Conservation (phyloP, 2,329 filamentous ascomycete genomes). For the Pseudocercospora vitis region DNA sequence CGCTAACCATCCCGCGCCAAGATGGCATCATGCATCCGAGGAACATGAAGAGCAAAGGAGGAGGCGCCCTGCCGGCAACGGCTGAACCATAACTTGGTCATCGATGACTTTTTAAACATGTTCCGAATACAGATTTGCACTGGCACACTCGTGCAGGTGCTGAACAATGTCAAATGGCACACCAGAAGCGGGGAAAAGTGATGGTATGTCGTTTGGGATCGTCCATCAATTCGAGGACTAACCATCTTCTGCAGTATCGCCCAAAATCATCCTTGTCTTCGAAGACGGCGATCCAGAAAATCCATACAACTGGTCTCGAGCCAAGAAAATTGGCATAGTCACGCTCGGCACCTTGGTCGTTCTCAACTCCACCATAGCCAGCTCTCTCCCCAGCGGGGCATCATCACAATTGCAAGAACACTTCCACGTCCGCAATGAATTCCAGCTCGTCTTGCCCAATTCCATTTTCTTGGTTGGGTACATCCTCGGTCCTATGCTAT, state of each 20-base stretch:
- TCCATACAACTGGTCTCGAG: slow-evolving; percentile 43
- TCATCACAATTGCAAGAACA: slow-evolving; percentile 57
- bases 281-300: slow-evolving; percentile 33
- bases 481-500: slow-evolving; percentile 45
- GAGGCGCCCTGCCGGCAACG: not conserved
- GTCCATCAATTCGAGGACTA: not conserved
- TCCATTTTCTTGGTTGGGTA: slow-evolving; percentile 49
- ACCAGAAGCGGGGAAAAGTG: not conserved
- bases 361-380: slow-evolving; percentile 65
- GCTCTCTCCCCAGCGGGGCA: slow-evolving; percentile 62
- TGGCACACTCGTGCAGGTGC: not conserved
- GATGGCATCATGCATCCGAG: slow-evolving; percentile 1
- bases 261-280: slow-evolving; percentile 41
- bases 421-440: slow-evolving; percentile 52
- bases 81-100: not conserved
- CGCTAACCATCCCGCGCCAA: not conserved
- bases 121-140: no score
- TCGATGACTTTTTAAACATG: no score
- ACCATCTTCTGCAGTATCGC: not conserved
- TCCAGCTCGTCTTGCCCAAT: slow-evolving; percentile 44
- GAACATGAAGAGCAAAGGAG: slow-evolving; percentile 7
- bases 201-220: not conserved
- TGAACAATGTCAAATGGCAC: not conserved
- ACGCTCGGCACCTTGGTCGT: slow-evolving; percentile 57
- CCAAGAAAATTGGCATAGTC: slow-evolving; percentile 52